These are phyloP conservation scores for Grosmannia huntii DNA, from an alignment of 2,329 filamentous ascomycete genomes.

Conservation along the genomic window DNA sequence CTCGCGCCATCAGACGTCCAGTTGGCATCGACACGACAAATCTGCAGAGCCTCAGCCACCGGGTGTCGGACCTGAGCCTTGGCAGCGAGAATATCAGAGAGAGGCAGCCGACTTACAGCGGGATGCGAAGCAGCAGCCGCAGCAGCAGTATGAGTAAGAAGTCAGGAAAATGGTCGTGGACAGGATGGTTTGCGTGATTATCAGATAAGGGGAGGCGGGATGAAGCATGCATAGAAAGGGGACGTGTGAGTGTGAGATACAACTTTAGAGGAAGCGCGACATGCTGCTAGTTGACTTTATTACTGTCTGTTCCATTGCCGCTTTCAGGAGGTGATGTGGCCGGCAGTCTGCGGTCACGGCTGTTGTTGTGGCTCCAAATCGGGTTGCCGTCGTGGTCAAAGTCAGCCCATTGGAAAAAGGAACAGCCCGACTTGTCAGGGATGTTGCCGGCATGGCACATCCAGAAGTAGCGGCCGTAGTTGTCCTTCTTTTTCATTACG, in stretches of 20 bases:
- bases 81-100: slow-evolving; percentile 3
- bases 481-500: slow-evolving; percentile 66
- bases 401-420: slow-evolving; percentile 73
- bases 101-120: not conserved
- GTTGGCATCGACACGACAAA: slow-evolving; percentile 10
- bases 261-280: not conserved
- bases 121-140: slow-evolving; percentile 7
- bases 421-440: slow-evolving; percentile 56
- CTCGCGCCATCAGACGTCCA: slow-evolving; percentile 5
- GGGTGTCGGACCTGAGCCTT: slow-evolving; percentile 2
- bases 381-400: slow-evolving; percentile 83
- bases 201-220: not conserved
- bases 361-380: slow-evolving; percentile 31
- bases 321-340: not conserved
- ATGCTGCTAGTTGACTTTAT: not conserved
- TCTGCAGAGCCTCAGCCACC: slow-evolving; percentile 6
- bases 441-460: slow-evolving; percentile 74
- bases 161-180: slow-evolving; percentile 14
- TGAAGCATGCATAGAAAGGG: not conserved
- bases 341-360: no score
- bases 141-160: slow-evolving; percentile 11
- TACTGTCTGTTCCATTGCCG: not conserved
- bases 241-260: not conserved
- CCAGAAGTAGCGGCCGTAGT: slow-evolving; percentile 71
- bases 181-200: slow-evolving; percentile 12